Evolutionary conservation across 495 filamentous ascomycete species (phyloP), one percentile per base, ranked within the genome.

Genomic region (Aspergillus conjunctus): DNA sequence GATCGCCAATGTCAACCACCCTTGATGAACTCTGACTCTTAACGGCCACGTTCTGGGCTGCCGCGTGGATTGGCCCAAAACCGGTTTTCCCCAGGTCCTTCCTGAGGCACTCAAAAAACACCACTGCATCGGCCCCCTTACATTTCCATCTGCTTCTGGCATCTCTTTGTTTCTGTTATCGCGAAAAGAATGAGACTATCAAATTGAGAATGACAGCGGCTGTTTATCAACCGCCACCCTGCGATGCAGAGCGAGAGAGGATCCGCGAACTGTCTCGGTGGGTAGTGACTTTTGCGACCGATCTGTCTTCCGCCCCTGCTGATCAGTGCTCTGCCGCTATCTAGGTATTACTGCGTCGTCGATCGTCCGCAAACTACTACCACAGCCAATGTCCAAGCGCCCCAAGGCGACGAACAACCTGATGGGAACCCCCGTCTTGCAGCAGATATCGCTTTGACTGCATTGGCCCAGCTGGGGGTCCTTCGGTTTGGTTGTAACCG

Each of bases 391-490:
- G 48, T 54, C 18, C 33, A 66, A 7, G 39, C 56, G 0, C 56
- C 57, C 5, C 59, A 64, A 11, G 62, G 66, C 30, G 65, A 68
- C 32, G 60, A 63, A 26, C 62, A 56, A 5, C 54, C 54, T 0
- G 55, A 55, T 5, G 53, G 18, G 17, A 53, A 26, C 5, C 44
- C 58, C 8, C 57, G 49, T 7, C 61, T 77, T 3, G 81, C 81
- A 15, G 67, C 71, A 11, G 88, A 91, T 64, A 81, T 83, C 8
- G 80, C 81, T 39, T 76, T 91, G 5, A 85, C 83, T 0, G 85
- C 83, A 0, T 80, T 90, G 63, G 81, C 86, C 20, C 87, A 89
- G 66, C 72, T 90, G 20, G 85, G 82, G 0, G 74, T 81, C 21
- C 74, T 81, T 33, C 78, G 82, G 9, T 68, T 88, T 49, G 73